Evolutionary conservation across 306 rosid species (phyloP), one percentile per base, ranked within the genome.

Genomic region (Albizia julibrissin): DNA sequence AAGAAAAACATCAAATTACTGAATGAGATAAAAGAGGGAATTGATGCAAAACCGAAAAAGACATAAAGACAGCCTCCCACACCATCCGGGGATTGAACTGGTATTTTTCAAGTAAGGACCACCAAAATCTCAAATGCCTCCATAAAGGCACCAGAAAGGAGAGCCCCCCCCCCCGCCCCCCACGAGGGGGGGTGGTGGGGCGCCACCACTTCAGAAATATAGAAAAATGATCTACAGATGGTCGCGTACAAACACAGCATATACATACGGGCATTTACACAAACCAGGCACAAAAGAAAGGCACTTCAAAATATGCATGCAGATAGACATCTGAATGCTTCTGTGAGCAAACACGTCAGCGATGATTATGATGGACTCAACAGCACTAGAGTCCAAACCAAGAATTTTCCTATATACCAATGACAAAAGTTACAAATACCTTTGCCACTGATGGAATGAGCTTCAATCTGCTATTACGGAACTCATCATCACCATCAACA

Each of bases 361-460:
- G 19, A 24, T 15, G 39, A 46, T 42, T 40, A 29, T 40, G 16
- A n/a, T 22, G 34, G 10, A 46, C 26, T 19, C 76, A 76, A 15
- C 3, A 31, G 42, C n/a, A 4, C 34, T 24, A 42, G n/a, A 24
- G 34, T 43, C 27, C 37, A 43, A 13, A 13, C 5, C 5, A 16
- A 56, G 40, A 76, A 81, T 74, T 52, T 10, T 77, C 82, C 49
- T 22, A 62, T 62, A 52, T 64, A 50, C 76, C 69, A 50, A 58
- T 10, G 62, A 81, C 76, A 81, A 74, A 59, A 59, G 82, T 84
- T 39, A 75, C 24, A 26, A 80, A 72, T 90, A 95, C 99, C 99
- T 95, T 92, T 65, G 98, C 97, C 79, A 95, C 99, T 22, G 99
- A 95, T 76, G 99, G 99, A 79, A 95, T 95, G 83, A 95, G 98